A percentile compares a stretch with the other conserved stretches of the same genome.
Evolutionary conservation across 2,329 filamentous ascomycete species (phyloP).

Genomic region (Talaromyces islandicus): DNA sequence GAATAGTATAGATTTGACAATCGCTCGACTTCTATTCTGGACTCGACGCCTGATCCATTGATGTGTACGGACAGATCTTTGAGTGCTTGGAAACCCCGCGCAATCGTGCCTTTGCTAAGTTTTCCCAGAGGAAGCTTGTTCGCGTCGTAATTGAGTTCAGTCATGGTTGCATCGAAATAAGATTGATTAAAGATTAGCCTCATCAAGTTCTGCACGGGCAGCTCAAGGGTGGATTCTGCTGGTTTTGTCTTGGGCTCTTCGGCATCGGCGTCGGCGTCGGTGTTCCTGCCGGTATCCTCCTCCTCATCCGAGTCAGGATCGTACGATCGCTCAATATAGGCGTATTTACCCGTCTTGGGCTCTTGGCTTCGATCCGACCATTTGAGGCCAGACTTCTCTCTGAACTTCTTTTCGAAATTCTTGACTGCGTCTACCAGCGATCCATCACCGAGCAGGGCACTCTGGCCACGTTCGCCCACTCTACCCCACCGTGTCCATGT

Average conservation of each 20-base stretch:
- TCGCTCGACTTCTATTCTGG: conserved; percentile 48
- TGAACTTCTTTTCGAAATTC: conserved; percentile 52
- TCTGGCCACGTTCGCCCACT: conserved; percentile 54
- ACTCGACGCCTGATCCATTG: conserved; percentile 46
- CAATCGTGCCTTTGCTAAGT: conserved; percentile 71
- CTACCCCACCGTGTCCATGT: conserved; percentile 79
- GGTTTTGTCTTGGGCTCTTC: conserved; percentile 30
- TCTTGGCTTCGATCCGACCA: conserved; percentile 43
- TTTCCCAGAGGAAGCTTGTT: conserved; percentile 78
- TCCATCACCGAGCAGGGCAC: conserved; percentile 33
- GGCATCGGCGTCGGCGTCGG: conserved; percentile 45
- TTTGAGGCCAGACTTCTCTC: conserved; percentile 47
- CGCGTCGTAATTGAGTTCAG: conserved; percentile 39
- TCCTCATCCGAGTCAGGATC: conserved; percentile 53
- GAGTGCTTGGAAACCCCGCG: conserved; percentile 66
- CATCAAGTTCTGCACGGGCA: conserved; percentile 63
- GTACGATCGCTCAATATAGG: conserved; percentile 74
- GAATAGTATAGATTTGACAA: conserved; percentile 77
- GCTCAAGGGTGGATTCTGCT: conserved; percentile 52
- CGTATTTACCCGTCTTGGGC: conserved; percentile 60
- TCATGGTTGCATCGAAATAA: conserved; percentile 57
- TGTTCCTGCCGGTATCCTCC: not conserved
- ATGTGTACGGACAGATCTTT: conserved; percentile 68
- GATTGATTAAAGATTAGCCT: conserved; percentile 76
- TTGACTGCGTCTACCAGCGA: conserved; percentile 33